Evolutionary conservation across 257 asterid species (phyloP).

Genomic region (Rauvolfia tetraphylla): DNA sequence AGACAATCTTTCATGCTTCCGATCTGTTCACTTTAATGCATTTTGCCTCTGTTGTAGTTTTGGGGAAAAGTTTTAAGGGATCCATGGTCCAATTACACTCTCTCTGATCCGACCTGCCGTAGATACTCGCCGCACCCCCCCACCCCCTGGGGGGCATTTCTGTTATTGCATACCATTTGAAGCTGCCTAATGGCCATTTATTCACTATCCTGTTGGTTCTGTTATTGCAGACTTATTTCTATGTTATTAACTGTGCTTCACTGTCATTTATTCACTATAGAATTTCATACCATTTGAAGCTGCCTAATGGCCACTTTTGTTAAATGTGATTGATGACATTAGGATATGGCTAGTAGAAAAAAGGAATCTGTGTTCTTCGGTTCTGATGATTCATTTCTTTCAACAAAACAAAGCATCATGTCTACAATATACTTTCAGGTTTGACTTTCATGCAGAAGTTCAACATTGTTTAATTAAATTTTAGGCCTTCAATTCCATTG

Average conservation of each 20-base stretch:
- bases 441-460: not conserved
- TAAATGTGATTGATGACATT: too few species aligned
- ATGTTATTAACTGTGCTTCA: not conserved
- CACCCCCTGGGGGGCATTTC: too few species aligned
- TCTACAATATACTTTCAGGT: not conserved
- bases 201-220: too few species aligned
- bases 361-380: not conserved
- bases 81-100: too few species aligned
- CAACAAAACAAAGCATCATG: not conserved
- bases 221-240: too few species aligned
- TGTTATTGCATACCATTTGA: not conserved
- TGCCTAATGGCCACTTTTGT: not conserved
- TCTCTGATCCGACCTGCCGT: too few species aligned
- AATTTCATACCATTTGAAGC: not conserved
- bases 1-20: too few species aligned
- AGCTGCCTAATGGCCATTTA: not conserved
- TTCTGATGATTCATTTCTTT: not conserved
- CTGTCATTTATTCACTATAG: not conserved
- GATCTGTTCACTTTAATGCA: too few species aligned
- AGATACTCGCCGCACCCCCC: too few species aligned
- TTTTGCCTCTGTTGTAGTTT: too few species aligned
- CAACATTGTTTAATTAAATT: not conserved
- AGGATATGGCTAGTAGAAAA: too few species aligned
- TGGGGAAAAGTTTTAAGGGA: too few species aligned
- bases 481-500: not conserved